Evolutionary conservation across 2,329 filamentous ascomycete genomes (phyloP).

Genomic region (Aspergillus aculeatinus): DNA sequence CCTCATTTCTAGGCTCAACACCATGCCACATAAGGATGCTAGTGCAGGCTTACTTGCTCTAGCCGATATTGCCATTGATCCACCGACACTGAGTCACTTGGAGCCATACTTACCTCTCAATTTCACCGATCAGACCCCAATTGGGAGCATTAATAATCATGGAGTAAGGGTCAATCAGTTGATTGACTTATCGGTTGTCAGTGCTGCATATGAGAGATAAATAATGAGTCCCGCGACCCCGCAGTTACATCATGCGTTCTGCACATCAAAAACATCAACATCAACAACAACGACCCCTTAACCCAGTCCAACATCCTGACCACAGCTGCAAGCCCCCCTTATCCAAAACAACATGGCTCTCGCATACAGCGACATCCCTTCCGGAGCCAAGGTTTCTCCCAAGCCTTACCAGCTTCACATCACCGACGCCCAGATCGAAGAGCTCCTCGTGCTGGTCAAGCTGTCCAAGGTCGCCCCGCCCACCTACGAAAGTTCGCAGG

Average conservation of each 20-base stretch:
- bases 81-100: no score
- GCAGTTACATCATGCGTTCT: background rate
- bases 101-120: no score
- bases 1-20: no score
- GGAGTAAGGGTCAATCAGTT: no score
- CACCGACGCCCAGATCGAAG: constrained; percentile 45
- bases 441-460: constrained; percentile 50
- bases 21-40: background rate
- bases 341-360: constrained; percentile 22
- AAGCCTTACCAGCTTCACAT: constrained; percentile 47
- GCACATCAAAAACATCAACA: background rate
- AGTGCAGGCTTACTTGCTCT: no score
- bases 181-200: no score
- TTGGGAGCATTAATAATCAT: no score
- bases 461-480: constrained; percentile 51
- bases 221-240: no score
- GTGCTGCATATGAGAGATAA: no score
- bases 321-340: background rate
- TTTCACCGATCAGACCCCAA: no score
- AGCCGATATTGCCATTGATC: no score
- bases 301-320: background rate
- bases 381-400: constrained; percentile 36
- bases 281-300: background rate
- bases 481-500: constrained; percentile 50
- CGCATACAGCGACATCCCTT: constrained; percentile 34